Evolutionary conservation across 2,329 filamentous ascomycete genomes (phyloP).

Genomic region (Trichoderma breve): DNA sequence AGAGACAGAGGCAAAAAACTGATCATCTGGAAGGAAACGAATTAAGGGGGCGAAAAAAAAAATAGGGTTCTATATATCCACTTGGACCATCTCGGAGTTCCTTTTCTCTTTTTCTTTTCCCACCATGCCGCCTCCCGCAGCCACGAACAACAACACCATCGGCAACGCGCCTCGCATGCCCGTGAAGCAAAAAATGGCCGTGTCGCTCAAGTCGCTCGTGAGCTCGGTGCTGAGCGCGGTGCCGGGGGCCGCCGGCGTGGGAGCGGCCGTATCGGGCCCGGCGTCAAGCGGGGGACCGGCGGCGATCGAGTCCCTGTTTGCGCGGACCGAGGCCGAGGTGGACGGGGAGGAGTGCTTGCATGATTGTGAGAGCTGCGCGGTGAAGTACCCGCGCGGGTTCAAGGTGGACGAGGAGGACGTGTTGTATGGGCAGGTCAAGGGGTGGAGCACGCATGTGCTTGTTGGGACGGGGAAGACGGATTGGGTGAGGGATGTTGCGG

Average conservation of each 20-base stretch:
- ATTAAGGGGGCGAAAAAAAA: neutral
- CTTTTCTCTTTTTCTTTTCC: conserved; percentile 7
- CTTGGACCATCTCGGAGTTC: neutral
- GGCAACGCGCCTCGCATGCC: conserved; percentile 30
- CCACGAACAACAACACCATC: conserved; percentile 20
- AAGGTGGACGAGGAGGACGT: conserved; percentile 74
- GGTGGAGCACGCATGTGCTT: conserved; percentile 84
- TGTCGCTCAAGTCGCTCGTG: conserved; percentile 37
- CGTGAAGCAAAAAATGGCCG: conserved; percentile 42
- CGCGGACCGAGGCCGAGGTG: conserved; percentile 67
- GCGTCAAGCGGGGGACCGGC: conserved; percentile 25
- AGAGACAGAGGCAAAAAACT: too few species aligned
- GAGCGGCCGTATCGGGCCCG: neutral
- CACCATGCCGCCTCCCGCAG: conserved; percentile 17
- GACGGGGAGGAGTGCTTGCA: conserved; percentile 88
- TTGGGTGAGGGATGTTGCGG: conserved; percentile 84
- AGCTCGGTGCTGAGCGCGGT: conserved; percentile 29
- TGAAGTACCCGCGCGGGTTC: conserved; percentile 70
- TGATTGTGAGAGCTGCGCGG: conserved; percentile 79
- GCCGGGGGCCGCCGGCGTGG: neutral
- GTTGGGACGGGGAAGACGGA: conserved; percentile 95
- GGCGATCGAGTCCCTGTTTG: conserved; percentile 59
- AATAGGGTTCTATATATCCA: neutral
- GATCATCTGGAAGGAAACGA: too few species aligned
- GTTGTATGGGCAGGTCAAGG: conserved; percentile 81